Conservation (phyloP, 1,284 basidiomycete genomes). For the Sporisorium sorghi region DNA sequence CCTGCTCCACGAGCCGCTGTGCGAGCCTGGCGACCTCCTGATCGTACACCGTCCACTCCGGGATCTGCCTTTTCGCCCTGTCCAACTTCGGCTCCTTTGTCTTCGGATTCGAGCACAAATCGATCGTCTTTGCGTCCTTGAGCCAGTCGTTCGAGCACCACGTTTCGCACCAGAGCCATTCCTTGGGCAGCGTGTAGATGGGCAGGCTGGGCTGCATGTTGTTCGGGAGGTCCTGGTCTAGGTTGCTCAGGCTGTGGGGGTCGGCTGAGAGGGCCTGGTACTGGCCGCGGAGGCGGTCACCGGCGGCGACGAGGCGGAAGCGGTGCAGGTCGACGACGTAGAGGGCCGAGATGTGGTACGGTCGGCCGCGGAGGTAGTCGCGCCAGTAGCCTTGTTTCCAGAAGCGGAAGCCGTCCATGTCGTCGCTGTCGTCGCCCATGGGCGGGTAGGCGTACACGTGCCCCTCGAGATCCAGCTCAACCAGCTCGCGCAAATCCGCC, state of each 20-base stretch:
- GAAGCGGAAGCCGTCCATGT: constrained; percentile 96
- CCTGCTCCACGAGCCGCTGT: constrained; percentile 49
- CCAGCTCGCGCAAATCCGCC: constrained; percentile 90
- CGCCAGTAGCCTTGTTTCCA: constrained; percentile 83
- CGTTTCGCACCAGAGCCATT: constrained; percentile 69
- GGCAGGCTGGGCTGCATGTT: constrained; percentile 61
- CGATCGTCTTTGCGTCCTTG: constrained; percentile 65
- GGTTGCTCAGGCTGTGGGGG: constrained; percentile 89
- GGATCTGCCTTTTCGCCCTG: constrained; percentile 86
- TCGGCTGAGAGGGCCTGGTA: constrained; percentile 94
- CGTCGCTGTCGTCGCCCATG: constrained; percentile 93
- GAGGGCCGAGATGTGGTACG: constrained; percentile 74
- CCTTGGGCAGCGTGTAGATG: constrained; percentile 62
- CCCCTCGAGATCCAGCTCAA: constrained; percentile 88
- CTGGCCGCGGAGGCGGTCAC: constrained; percentile 89
- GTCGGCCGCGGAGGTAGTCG: constrained; percentile 47
- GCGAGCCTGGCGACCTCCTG: constrained; percentile 69
- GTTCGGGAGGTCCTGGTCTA: constrained; percentile 79
- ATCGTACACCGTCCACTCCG: constrained; percentile 96
- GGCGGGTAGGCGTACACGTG: constrained; percentile 79
- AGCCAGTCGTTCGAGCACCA: constrained; percentile 65
- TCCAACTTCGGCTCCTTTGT: constrained; percentile 92
- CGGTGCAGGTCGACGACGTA: constrained; percentile 96
- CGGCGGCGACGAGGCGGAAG: constrained; percentile 79
- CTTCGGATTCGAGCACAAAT: constrained; percentile 70